Conservation (phyloP, 768 basidiomycete species). For the Rhodosporidiobolus odoratus region DNA sequence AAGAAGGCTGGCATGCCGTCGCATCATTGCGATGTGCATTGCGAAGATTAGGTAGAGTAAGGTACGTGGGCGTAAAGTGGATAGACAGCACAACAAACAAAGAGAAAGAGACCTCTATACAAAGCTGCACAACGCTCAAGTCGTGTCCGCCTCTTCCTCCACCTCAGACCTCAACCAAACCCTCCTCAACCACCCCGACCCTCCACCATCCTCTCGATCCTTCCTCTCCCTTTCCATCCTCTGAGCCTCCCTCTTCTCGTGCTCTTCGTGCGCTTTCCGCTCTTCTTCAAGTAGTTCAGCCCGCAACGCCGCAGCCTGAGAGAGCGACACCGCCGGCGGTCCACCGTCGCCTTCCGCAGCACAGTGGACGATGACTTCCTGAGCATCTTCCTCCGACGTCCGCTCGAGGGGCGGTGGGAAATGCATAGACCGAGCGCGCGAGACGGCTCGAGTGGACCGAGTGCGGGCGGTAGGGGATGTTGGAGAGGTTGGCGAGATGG, state of each 20-base stretch:
- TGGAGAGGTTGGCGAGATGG: not conserved
- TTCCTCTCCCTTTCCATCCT: not conserved
- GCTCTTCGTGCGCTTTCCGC: conserved; percentile 11
- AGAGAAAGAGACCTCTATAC: too few species aligned
- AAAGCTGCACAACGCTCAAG: not conserved
- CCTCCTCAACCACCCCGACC: conserved; percentile 6
- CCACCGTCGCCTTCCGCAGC: not conserved
- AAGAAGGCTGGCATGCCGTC: too few species aligned
- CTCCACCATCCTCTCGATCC: conserved; percentile 5
- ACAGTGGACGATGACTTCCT: not conserved
- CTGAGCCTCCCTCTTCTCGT: conserved; percentile 1
- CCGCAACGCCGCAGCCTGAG: conserved; percentile 25
- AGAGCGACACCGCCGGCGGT: conserved; percentile 3
- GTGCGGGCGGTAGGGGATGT: not conserved
- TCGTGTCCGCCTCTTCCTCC: not conserved
- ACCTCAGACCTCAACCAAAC: not conserved
- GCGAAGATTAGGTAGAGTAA: too few species aligned
- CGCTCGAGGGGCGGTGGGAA: conserved; percentile 12
- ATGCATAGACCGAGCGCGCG: conserved; percentile 9
- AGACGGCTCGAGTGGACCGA: not conserved
- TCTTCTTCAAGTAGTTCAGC: conserved; percentile 34
- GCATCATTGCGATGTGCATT: too few species aligned
- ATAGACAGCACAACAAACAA: too few species aligned
- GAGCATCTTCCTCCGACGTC: not conserved
- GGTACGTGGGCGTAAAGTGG: too few species aligned